Conservation (phyloP, 1,139 yeast genomes). For the Saccharomycopsis crataegensis region DNA sequence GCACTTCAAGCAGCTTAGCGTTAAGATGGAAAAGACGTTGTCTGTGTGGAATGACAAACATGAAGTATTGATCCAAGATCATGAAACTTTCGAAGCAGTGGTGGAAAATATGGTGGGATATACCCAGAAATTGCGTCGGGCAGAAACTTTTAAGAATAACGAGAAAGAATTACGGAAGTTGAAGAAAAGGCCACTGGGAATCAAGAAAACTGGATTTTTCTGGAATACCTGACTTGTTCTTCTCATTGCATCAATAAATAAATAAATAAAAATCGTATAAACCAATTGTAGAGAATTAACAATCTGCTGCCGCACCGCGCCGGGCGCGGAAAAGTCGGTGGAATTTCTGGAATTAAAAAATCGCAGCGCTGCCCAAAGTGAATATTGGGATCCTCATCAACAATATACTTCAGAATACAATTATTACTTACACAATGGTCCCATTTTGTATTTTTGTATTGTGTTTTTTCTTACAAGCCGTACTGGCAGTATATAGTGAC, state of each 20-base stretch:
- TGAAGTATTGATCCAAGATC: conserved; percentile 40
- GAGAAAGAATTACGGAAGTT: conserved; percentile 21
- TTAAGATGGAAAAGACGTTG: conserved; percentile 31
- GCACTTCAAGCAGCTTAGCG: conserved; percentile 23
- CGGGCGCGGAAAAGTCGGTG: too few species aligned
- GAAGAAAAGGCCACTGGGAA: conserved; percentile 4
- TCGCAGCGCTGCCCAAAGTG: too few species aligned
- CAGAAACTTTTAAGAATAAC: conserved; percentile 33
- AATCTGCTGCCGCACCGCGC: background rate
- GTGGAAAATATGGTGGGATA: conserved; percentile 67
- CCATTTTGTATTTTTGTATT: background rate
- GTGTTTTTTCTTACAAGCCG: conserved; percentile 2
- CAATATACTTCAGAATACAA: too few species aligned
- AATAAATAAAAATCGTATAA: background rate
- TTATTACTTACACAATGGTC: too few species aligned
- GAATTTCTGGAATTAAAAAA: too few species aligned
- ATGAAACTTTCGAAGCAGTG: conserved; percentile 60
- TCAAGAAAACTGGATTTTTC: conserved; percentile 14
- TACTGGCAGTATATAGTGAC: conserved; percentile 27
- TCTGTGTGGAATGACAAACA: conserved; percentile 45
- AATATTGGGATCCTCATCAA: too few species aligned
- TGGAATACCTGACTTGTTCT: conserved; percentile 11
- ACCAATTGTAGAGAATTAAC: background rate
- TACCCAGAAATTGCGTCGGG: conserved; percentile 50
- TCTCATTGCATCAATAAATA: background rate